Conservation (phyloP, 768 basidiomycete genomes). For the Pisolithus tinctorius region DNA sequence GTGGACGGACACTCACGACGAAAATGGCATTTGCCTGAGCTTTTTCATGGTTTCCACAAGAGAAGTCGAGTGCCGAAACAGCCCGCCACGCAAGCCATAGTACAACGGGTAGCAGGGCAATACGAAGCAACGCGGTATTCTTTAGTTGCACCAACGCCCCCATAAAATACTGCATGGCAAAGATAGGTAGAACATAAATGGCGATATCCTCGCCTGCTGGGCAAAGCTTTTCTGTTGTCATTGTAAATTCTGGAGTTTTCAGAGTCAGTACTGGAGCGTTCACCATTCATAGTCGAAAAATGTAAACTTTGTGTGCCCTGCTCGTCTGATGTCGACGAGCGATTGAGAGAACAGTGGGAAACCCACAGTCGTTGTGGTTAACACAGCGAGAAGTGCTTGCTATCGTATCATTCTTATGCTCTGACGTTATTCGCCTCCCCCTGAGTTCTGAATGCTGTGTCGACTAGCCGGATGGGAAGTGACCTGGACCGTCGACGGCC, state of each 20-base stretch:
- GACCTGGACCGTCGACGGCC: too few species aligned
- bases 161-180: constrained; percentile 43
- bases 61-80: constrained; percentile 17
- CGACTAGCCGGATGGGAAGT: too few species aligned
- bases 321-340: background rate
- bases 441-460: too few species aligned
- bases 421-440: too few species aligned
- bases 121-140: constrained; percentile 35
- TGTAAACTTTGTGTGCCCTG: background rate
- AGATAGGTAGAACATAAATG: constrained; percentile 35
- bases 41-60: constrained; percentile 11
- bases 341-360: background rate
- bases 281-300: too few species aligned
- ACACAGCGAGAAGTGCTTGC: too few species aligned
- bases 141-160: constrained; percentile 47
- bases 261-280: background rate
- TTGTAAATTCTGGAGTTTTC: constrained; percentile 1
- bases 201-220: constrained; percentile 20
- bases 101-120: constrained; percentile 43
- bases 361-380: background rate
- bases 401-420: too few species aligned
- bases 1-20: constrained; percentile 11
- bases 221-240: constrained; percentile 1
- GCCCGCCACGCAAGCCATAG: constrained; percentile 40
- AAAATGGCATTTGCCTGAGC: constrained; percentile 11